phyloP scores from a whole-genome alignment of 306 rosid species.

The Rosa chinensis region DNA sequence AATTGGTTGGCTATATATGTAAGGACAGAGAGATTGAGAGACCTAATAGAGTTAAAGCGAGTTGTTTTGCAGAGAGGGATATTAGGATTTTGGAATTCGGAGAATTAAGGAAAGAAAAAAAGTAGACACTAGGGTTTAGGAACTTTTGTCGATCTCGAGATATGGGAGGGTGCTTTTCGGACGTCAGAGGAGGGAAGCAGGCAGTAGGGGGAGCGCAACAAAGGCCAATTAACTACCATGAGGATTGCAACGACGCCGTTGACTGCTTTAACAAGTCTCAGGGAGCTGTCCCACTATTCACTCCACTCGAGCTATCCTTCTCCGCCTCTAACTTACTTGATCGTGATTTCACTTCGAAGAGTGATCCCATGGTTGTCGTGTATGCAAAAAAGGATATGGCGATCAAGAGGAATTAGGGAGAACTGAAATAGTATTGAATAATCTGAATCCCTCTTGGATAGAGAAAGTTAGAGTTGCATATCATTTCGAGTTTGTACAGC shows the following conservation, averaged over 20 bases:
- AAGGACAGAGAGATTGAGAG: too few species aligned
- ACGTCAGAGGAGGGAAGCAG: slow-evolving; percentile 52
- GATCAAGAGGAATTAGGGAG: slow-evolving; percentile 73
- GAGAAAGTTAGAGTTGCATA: slow-evolving; percentile 57
- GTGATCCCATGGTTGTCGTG: slow-evolving; percentile 82
- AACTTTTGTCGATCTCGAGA: background rate
- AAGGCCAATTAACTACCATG: background rate
- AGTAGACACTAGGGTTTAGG: too few species aligned
- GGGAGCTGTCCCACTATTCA: slow-evolving; percentile 38
- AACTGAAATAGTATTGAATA: slow-evolving; percentile 71
- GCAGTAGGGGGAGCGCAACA: slow-evolving; percentile 48
- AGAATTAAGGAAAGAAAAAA: background rate
- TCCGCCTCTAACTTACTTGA: slow-evolving; percentile 61
- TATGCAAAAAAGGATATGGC: slow-evolving; percentile 51
- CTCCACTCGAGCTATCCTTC: slow-evolving; percentile 59
- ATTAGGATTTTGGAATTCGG: too few species aligned
- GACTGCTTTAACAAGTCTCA: slow-evolving; percentile 49
- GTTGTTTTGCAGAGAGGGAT: background rate
- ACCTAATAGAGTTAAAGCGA: too few species aligned
- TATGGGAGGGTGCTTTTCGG: slow-evolving; percentile 72
- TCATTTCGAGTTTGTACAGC: slow-evolving; percentile 76
- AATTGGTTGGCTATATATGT: too few species aligned
- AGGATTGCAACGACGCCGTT: slow-evolving; percentile 56
- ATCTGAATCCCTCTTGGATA: slow-evolving; percentile 72
- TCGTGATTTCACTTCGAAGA: slow-evolving; percentile 46